Conservation (phyloP, 202 grass and related monocot genomes). For the Zizania palustris region DNA sequence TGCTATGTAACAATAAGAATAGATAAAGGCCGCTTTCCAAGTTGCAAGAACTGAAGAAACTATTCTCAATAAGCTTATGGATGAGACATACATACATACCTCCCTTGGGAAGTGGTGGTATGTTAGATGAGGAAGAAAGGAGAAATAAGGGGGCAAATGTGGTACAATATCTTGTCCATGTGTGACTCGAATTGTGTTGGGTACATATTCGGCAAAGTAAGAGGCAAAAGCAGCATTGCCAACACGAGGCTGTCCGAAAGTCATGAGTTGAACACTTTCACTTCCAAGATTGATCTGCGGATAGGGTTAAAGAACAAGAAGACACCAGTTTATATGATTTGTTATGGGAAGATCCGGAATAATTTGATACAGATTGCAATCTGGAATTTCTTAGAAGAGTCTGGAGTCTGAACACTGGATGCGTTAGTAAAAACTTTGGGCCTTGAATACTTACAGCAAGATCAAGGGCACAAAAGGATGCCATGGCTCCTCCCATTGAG, state of each 20-base stretch:
- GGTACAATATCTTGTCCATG: conserved; percentile 66
- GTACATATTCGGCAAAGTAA: conserved; percentile 63
- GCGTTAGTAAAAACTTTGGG: conserved; percentile 1
- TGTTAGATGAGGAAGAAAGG: conserved; percentile 53
- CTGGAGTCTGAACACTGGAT: not conserved
- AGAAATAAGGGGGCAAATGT: conserved; percentile 78
- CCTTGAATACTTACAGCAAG: conserved; percentile 61
- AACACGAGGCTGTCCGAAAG: conserved; percentile 83
- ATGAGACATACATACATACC: conserved; percentile 35
- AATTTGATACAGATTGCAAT: not conserved
- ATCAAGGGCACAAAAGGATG: conserved; percentile 77
- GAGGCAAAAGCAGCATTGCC: conserved; percentile 70
- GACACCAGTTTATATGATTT: not conserved
- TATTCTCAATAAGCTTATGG: not conserved
- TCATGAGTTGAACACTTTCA: conserved; percentile 63
- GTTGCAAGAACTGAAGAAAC: not conserved
- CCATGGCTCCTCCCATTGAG: conserved; percentile 84
- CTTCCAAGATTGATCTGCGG: conserved; percentile 63
- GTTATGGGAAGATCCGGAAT: not conserved
- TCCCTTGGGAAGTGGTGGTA: conserved; percentile 86
- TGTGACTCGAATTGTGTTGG: conserved; percentile 52
- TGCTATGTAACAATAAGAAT: not conserved
- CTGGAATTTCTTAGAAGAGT: conserved; percentile 2
- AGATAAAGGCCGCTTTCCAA: not conserved
- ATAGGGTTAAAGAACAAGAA: conserved; percentile 5